phyloP scores from a whole-genome alignment of 345 rosid genomes.

The Eucalyptus polyanthemos region DNA sequence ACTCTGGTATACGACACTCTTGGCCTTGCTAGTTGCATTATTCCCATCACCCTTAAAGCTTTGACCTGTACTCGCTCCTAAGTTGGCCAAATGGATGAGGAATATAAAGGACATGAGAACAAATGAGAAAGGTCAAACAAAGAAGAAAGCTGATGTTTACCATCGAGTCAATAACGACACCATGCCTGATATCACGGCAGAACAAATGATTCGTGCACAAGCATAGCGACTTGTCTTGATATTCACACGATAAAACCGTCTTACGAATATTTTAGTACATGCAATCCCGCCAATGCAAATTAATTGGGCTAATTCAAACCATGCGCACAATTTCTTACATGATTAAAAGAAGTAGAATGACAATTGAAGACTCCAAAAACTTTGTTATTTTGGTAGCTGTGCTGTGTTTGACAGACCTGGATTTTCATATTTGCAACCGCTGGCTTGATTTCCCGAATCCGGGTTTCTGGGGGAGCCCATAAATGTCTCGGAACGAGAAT shows the following conservation, averaged over 20 bases:
- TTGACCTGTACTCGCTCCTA: neutral
- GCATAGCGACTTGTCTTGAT: neutral
- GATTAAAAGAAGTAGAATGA: neutral
- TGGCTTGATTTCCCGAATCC: slow-evolving; percentile 23
- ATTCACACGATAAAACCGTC: neutral
- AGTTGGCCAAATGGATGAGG: neutral
- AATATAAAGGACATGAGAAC: neutral
- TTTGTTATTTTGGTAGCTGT: neutral
- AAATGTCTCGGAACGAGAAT: slow-evolving; percentile 1
- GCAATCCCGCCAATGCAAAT: neutral
- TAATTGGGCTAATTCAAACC: neutral
- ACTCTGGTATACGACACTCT: slow-evolving; percentile 25
- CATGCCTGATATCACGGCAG: neutral
- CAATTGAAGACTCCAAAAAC: neutral
- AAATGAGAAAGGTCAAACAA: neutral
- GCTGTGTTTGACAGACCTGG: slow-evolving; percentile 15
- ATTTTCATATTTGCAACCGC: slow-evolving; percentile 23
- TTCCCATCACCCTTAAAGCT: slow-evolving; percentile 8
- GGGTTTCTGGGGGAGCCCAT: slow-evolving; percentile 16
- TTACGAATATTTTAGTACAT: neutral
- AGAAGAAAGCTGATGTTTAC: neutral
- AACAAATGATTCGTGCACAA: neutral
- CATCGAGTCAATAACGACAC: neutral
- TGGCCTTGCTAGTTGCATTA: slow-evolving; percentile 10
- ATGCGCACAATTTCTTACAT: neutral